phyloP scores from a whole-genome alignment of 2,329 filamentous ascomycete species.

The Epichloe baconii region DNA sequence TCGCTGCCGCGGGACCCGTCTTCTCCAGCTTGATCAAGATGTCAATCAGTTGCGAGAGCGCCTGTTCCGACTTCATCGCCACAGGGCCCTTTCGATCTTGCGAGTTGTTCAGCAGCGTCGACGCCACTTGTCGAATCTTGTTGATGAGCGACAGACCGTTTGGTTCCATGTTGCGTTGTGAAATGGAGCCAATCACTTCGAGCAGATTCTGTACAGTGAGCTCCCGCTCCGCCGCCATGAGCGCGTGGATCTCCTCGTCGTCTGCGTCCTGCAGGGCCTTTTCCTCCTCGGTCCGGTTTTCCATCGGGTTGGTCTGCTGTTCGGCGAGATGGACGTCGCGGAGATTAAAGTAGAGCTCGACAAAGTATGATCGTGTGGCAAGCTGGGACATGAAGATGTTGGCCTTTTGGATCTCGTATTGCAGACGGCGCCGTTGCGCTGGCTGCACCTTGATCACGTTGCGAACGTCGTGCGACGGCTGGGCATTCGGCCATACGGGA shows the following conservation, averaged over 20 bases:
- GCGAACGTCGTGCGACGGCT: constrained; percentile 36
- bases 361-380: constrained; percentile 69
- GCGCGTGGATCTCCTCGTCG: constrained; percentile 38
- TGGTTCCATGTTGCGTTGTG: constrained; percentile 75
- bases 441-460: constrained; percentile 36
- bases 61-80: constrained; percentile 50
- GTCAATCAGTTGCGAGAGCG: constrained; percentile 59
- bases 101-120: constrained; percentile 55
- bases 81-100: constrained; percentile 37
- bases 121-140: constrained; percentile 77
- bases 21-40: constrained; percentile 64
- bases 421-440: constrained; percentile 42
- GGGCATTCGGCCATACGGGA: constrained; percentile 32
- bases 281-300: constrained; percentile 22
- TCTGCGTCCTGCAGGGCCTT: constrained; percentile 26
- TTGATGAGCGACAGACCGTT: constrained; percentile 53
- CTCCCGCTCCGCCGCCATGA: constrained; percentile 65
- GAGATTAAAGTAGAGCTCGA: constrained; percentile 74
- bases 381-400: constrained; percentile 78
- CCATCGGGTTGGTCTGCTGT: constrained; percentile 24
- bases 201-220: constrained; percentile 71
- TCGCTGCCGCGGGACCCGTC: constrained; percentile 28
- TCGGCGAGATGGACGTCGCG: constrained; percentile 49
- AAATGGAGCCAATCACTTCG: constrained; percentile 60
- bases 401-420: constrained; percentile 84